Percentiles rank a stretch among this genome's conserved stretches.
phyloP scores from a whole-genome alignment of 495 filamentous ascomycete species.

The Penicillium argentinense region DNA sequence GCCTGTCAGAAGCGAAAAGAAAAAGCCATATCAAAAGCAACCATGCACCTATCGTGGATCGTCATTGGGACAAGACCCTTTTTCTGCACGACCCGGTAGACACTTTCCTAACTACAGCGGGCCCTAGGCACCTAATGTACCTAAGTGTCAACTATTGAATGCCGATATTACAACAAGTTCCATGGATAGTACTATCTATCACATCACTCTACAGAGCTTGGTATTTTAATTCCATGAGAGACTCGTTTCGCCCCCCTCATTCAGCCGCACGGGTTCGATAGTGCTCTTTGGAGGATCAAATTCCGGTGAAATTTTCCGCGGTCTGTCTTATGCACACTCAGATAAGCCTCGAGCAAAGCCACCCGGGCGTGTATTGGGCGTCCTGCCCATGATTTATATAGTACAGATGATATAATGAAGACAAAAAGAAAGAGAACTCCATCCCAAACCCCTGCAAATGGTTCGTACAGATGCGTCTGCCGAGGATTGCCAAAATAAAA shows the following conservation, averaged over 20 bases:
- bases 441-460: conserved; percentile 32
- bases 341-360: not conserved
- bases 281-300: not conserved
- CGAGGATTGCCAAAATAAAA: conserved; percentile 6
- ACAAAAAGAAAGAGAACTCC: conserved; percentile 28
- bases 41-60: too few species aligned
- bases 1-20: too few species aligned
- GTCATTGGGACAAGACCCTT: too few species aligned
- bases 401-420: conserved; percentile 23
- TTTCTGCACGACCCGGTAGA: too few species aligned
- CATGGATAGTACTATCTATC: too few species aligned
- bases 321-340: conserved; percentile 1
- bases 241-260: not conserved
- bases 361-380: conserved; percentile 7
- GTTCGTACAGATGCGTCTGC: conserved; percentile 27
- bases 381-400: conserved; percentile 17
- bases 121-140: too few species aligned
- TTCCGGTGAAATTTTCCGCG: not conserved
- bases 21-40: too few species aligned
- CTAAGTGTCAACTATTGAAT: too few species aligned
- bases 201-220: not conserved
- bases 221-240: not conserved
- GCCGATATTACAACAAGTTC: too few species aligned
- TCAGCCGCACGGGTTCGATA: not conserved
- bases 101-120: too few species aligned